Evolutionary conservation across 495 filamentous ascomycete species (phyloP).

Genomic region (Penicillium coprophilum): DNA sequence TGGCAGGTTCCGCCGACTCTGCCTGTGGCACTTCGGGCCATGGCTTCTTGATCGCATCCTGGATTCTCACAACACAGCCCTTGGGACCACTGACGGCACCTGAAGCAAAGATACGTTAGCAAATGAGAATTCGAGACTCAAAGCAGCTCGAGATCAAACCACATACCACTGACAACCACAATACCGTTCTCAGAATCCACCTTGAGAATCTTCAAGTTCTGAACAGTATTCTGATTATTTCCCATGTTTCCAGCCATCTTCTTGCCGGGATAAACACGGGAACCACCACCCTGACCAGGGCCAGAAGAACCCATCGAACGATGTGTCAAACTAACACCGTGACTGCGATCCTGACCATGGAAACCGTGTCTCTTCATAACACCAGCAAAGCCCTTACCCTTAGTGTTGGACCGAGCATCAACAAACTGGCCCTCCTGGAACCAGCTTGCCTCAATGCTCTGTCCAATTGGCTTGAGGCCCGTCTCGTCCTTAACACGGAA

Average conservation of each 20-base stretch:
- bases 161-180: constrained; percentile 78
- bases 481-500: constrained; percentile 74
- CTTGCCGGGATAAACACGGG: constrained; percentile 90
- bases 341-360: constrained; percentile 81
- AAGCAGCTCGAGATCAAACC: neutral
- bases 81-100: constrained; percentile 81
- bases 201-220: constrained; percentile 86
- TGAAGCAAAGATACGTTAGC: constrained; percentile 30
- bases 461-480: constrained; percentile 71
- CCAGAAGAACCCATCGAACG: constrained; percentile 85
- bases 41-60: constrained; percentile 90
- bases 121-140: neutral
- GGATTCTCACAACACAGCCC: constrained; percentile 75
- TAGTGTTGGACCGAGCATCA: constrained; percentile 73
- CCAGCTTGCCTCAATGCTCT: constrained; percentile 75
- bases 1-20: constrained; percentile 42
- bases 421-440: constrained; percentile 89
- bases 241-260: constrained; percentile 98
- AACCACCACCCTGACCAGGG: constrained; percentile 86
- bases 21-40: constrained; percentile 61
- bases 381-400: constrained; percentile 91
- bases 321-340: constrained; percentile 92
- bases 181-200: constrained; percentile 82
- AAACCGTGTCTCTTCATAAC: constrained; percentile 97
- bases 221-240: constrained; percentile 75